Conservation (phyloP, 805 yeast genomes). For the Metschnikowia similis region DNA sequence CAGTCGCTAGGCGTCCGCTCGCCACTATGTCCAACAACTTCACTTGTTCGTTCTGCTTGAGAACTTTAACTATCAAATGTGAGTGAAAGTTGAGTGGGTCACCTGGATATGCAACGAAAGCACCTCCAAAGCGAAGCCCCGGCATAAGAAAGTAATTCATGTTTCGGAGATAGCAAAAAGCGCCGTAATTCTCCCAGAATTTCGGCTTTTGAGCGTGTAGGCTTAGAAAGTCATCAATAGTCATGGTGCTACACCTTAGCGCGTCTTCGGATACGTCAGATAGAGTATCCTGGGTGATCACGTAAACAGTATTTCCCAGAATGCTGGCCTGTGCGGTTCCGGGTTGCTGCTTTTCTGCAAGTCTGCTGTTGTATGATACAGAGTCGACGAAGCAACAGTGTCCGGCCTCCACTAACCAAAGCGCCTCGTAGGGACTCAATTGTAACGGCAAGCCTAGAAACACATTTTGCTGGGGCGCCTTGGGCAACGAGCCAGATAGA, state of each 20-base stretch:
- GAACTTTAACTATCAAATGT: conserved; percentile 60
- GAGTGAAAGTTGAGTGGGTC: conserved; percentile 91
- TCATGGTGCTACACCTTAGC: not conserved
- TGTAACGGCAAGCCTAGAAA: conserved; percentile 80
- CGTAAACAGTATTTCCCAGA: conserved; percentile 9
- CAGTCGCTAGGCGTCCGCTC: conserved; percentile 90
- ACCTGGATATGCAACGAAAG: conserved; percentile 87
- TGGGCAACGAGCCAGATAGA: conserved; percentile 76
- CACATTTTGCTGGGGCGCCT: conserved; percentile 91
- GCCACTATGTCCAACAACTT: conserved; percentile 59
- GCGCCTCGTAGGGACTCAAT: conserved; percentile 66
- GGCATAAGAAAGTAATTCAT: conserved; percentile 63
- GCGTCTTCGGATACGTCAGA: not conserved
- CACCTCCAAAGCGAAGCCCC: conserved; percentile 89
- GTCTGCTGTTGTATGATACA: conserved; percentile 20
- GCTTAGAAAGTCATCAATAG: conserved; percentile 1
- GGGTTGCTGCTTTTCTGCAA: not conserved
- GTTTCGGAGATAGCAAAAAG: conserved; percentile 38
- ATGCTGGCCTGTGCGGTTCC: conserved; percentile 1
- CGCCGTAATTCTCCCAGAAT: conserved; percentile 12
- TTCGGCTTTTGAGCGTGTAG: not conserved
- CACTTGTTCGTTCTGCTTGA: conserved; percentile 37
- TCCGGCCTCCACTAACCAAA: conserved; percentile 52
- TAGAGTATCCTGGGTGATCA: conserved; percentile 10
- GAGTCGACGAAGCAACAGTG: conserved; percentile 44